Conservation (phyloP, 2,329 filamentous ascomycete species). For the Gnomoniopsis sp. region DNA sequence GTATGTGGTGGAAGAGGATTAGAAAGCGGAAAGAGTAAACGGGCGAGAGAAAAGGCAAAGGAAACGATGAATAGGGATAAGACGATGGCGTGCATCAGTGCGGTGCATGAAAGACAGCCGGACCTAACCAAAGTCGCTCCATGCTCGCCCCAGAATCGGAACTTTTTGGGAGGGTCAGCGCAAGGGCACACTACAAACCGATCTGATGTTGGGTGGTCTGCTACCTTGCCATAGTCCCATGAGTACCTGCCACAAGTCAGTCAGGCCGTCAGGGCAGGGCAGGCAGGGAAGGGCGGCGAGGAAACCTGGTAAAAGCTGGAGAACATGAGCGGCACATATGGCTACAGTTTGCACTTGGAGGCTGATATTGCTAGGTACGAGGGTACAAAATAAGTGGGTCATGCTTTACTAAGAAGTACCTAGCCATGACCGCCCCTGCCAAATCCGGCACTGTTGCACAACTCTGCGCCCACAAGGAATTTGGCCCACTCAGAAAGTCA, state of each 20-base stretch:
- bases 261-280: not conserved
- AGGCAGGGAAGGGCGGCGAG: not conserved
- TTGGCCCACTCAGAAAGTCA: not conserved
- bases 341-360: constrained; percentile 1
- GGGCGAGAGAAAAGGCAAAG: not conserved
- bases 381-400: not conserved
- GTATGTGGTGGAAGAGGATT: not conserved
- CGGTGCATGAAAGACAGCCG: not conserved
- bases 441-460: not conserved
- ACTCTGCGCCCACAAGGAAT: too few relatives aligned
- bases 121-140: not conserved
- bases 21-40: not conserved
- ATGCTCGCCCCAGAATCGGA: not conserved
- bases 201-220: not conserved
- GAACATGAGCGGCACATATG: not conserved
- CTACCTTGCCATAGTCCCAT: too few relatives aligned
- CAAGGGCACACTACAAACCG: not conserved
- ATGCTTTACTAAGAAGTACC: not conserved
- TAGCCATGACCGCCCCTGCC: not conserved
- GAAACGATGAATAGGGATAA: not conserved
- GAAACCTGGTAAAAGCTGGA: not conserved
- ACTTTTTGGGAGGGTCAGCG: not conserved
- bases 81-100: not conserved
- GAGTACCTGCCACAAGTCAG: too few relatives aligned
- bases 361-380: constrained; percentile 7